Evolutionary conservation across 2,329 filamentous ascomycete genomes (phyloP).

Genomic region (Verticillium alfalfae): DNA sequence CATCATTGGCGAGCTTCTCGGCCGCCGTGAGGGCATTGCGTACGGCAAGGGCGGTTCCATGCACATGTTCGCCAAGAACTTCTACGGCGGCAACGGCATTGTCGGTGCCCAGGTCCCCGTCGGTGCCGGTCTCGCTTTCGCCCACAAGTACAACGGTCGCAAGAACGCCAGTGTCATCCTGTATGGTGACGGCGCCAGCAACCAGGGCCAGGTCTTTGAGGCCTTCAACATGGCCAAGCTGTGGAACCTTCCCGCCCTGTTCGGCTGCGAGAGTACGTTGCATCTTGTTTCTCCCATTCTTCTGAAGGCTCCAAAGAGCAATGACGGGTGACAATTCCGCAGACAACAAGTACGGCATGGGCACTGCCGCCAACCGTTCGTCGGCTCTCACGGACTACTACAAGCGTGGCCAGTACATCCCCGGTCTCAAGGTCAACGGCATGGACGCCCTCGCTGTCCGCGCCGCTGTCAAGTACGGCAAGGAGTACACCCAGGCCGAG

Average conservation of each 20-base stretch:
- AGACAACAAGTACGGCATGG: conserved; percentile 99
- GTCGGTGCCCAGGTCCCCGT: conserved; percentile 98
- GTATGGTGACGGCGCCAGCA: conserved; percentile 97
- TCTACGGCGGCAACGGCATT: conserved; percentile 98
- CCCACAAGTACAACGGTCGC: conserved; percentile 86
- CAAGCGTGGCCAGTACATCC: conserved; percentile 99
- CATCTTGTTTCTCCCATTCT: not conserved
- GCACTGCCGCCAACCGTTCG: conserved; percentile 88
- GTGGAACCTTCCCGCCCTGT: conserved; percentile 92
- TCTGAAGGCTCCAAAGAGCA: not conserved
- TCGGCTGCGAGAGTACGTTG: conserved; percentile 94
- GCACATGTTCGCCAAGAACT: conserved; percentile 99
- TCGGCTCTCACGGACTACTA: conserved; percentile 99
- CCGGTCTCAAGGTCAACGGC: conserved; percentile 97
- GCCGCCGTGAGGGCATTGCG: conserved; percentile 91
- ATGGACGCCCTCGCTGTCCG: conserved; percentile 99
- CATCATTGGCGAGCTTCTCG: conserved; percentile 93
- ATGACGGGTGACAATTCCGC: conserved; percentile 16
- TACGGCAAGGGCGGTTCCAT: conserved; percentile 99
- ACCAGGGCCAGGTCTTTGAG: conserved; percentile 99
- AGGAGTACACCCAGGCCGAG: conserved; percentile 75
- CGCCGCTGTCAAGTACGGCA: conserved; percentile 90
- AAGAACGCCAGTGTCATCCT: conserved; percentile 84
- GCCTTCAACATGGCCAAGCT: conserved; percentile 99
- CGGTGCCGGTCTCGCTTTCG: conserved; percentile 92